Base-by-base conservation (phyloP, 768 basidiomycete genomes). In the Tricholoma bakamatsutake region DNA sequence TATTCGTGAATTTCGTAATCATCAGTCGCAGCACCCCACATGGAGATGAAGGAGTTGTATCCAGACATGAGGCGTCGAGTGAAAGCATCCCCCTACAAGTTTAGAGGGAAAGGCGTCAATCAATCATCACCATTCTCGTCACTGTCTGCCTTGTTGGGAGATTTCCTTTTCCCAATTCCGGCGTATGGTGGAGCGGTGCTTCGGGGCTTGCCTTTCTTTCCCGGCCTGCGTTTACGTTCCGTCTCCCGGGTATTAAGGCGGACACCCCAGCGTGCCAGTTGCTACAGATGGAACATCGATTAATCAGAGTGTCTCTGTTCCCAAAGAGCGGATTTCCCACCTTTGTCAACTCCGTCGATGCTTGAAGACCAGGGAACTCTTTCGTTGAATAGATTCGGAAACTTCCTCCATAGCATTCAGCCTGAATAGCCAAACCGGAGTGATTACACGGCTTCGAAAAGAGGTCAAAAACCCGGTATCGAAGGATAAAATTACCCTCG, bases 311-410 rank as follows among this genome's bases (percentile, higher is more conserved):
- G 15, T 42, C 17, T 18, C 12, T 54, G 10, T 9, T 33, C 21
- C 13, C n/a, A 15, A 47, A 10, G 27, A 46, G 21, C 49, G 40
- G 13, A 42, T 34, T 18, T 10, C 69, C 21, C 21, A 84, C 86
- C 77, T 84, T 87, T 7, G 85, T 87, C 35, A 87, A 70, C 31
- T 82, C 80, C 0, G 85, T 88, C 2, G 85, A 86, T 4, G 83
- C 78, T 43, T 77, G 77, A 13, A 88, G 68, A 2, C 86, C 83
- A 3, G 86, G 85, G 58, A 88, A 87, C 55, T 85, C 81, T 61
- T 88, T 88, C 0, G 86, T 86, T 9, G 84, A 84, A 62, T 83
- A 87, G 0, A 88, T 80, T 21, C 76, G 80, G 65, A 88, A 87
- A 2, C 72, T 59, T 0, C 82, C 82, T 4, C 86, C 84, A 60